A percentile compares a stretch with the other conserved stretches of the same genome.
These are phyloP conservation scores for Domatiomyces globalis DNA, from an alignment of 2,329 filamentous ascomycete species.

Conservation along the genomic window DNA sequence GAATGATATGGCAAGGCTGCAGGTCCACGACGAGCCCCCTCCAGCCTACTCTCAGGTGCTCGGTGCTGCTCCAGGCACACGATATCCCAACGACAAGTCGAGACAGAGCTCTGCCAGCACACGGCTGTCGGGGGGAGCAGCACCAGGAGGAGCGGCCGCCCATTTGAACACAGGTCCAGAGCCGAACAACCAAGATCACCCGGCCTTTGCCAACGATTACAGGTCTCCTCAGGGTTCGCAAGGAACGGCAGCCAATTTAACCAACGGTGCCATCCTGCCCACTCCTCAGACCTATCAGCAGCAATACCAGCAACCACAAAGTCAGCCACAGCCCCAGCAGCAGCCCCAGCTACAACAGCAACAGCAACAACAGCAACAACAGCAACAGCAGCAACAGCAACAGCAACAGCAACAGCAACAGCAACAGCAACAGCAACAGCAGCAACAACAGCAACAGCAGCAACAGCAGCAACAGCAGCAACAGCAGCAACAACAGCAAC, in stretches of 20 bases:
- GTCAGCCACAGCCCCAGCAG: neutral
- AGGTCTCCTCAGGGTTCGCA: slow-evolving; percentile 22
- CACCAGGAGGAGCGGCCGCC: slow-evolving; percentile 16
- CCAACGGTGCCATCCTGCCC: neutral
- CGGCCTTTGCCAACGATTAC: slow-evolving; percentile 79
- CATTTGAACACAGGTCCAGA: slow-evolving; percentile 7
- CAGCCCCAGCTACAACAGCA: neutral
- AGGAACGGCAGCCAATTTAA: neutral
- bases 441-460: slow-evolving; percentile 1
- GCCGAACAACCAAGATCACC: slow-evolving; percentile 47
- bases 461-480: slow-evolving; percentile 1
- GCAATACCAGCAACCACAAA: neutral
- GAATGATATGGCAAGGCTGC: slow-evolving; percentile 72
- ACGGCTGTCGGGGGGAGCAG: neutral
- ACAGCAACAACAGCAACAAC: neutral
- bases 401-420: neutral
- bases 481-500: neutral
- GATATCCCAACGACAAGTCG: slow-evolving; percentile 69
- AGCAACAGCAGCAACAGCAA: neutral
- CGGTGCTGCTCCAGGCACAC: slow-evolving; percentile 34
- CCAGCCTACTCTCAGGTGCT: slow-evolving; percentile 83
- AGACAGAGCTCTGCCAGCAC: slow-evolving; percentile 27
- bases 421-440: slow-evolving; percentile 2
- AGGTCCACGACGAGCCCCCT: slow-evolving; percentile 53
- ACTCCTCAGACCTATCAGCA: neutral